Base-by-base conservation (phyloP, 208 protist genomes). In the Leishmania martiniquensis region DNA sequence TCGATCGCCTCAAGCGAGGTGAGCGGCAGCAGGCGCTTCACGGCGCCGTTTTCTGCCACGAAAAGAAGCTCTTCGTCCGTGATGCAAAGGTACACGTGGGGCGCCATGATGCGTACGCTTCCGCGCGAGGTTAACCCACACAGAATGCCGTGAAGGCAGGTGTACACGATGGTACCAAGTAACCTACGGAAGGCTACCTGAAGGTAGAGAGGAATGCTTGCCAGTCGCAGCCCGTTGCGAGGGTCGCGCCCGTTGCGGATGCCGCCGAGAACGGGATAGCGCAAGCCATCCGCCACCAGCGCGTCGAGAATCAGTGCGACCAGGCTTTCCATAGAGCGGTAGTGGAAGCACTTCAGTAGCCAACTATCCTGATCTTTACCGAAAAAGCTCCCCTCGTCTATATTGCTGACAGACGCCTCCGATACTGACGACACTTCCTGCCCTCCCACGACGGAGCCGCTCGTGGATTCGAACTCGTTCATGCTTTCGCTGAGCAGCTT, bases 21-120 rank as follows among this genome's bases (percentile, higher is more conserved):
- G 4, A 87, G 49, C 25, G 83, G 82, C 39, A 87, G 44, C 44
- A 62, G 83, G 17, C 83, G 80, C 66, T 62, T 68, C 62, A 85
- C 77, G 20, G 60, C 29, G 37, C 80, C 86, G 45, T 22, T 47
- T 57, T 87, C 86, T 12, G 77, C 42, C 9, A 87, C 54, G 44
- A 83, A 81, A 22, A 87, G 71, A 49, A 87, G 72, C 39, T 79
- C 77, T 62, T 70, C 39, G 52, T 87, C 81, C 12, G 86, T 85
- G 65, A 90, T 76, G 81, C 86, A 87, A 25, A 87, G 57, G 68
- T 85, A 90, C 44, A 73, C 78, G 80, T 80, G 80, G 20, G 75
- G 76, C 73, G 85, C 78, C 72, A 67, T 80, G n/a, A 81, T 59
- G 42, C 81, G 74, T 4, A 87, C 60, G 39, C 34, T 42, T 34